Evolutionary conservation across 2,329 filamentous ascomycete species (phyloP), one percentile per base, ranked within the genome.

Genomic region (Aspergillus luchuensis): DNA sequence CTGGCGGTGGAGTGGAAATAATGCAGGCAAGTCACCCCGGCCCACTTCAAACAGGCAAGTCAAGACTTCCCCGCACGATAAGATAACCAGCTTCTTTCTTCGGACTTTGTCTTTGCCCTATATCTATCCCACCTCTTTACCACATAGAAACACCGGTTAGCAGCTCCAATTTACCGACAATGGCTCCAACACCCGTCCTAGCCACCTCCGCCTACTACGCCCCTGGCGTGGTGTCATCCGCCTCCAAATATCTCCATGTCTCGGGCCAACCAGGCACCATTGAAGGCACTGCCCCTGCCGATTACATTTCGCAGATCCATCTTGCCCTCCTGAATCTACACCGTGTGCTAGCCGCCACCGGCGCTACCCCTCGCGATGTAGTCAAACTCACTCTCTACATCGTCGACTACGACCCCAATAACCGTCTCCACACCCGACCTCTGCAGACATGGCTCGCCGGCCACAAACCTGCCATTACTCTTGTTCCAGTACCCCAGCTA

Each of bases 331-430:
- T 76, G 23, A 80, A 79, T 60, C 66, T 81, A 7, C 72, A 71
- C 50, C 73, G 72, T 13, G 63, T 77, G 50, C 66, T 79, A 8
- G 60, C 75, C 49, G 71, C 74, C 2, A 73, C 76, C 1, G 77
- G 78, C 0, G 72, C 78, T 5, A 63, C 64, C 1, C 63, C 78
- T 11, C 63, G 66, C 4, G 71, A 81, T 58, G 77, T 82, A 21
- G 69, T 72, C 11, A 80, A 81, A 60, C 65, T 82, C 8, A 79
- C 70, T 0, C 60, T 80, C 17, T 80, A 76, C 28, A 79, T 82
- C 45, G 80, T 82, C 59, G 68, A 79, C 63, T 82, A 82, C 60
- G 72, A 80, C 54, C 67, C 76, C 0, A 57, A 63, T 4, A 66
- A 74, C 2, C 71, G 77, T 4, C 69, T 71, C 23, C 80, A 82